Evolutionary conservation across 805 yeast species (phyloP).

Genomic region (Novakomyces olei): DNA sequence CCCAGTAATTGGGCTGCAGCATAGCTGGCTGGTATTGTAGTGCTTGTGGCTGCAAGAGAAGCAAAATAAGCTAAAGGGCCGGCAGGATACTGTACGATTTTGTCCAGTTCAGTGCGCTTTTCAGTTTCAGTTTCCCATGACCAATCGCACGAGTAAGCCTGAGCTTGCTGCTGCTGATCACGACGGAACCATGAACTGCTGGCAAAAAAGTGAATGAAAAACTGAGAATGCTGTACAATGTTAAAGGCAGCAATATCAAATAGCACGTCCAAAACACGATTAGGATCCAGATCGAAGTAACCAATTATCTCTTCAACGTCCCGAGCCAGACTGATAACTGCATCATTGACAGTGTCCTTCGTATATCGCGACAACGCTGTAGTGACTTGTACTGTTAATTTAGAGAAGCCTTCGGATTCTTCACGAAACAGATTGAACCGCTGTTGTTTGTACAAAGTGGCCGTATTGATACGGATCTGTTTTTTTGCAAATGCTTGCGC

Average conservation of each 20-base stretch:
- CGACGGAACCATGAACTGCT: constrained; percentile 33
- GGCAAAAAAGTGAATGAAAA: constrained; percentile 29
- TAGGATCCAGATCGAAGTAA: constrained; percentile 53
- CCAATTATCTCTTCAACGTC: constrained; percentile 41
- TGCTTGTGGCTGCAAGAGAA: neutral
- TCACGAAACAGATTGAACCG: constrained; percentile 51
- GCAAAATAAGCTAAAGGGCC: neutral
- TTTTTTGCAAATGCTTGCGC: constrained; percentile 22
- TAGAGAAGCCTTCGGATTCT: constrained; percentile 57
- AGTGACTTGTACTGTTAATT: constrained; percentile 18
- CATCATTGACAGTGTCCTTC: constrained; percentile 14
- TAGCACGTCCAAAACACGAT: constrained; percentile 40
- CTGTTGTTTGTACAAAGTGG: constrained; percentile 25
- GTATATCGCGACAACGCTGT: constrained; percentile 7
- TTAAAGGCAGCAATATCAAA: constrained; percentile 30
- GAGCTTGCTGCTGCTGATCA: no score
- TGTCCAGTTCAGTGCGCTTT: neutral
- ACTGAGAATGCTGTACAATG: constrained; percentile 22
- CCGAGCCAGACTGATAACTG: constrained; percentile 17
- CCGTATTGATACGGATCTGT: constrained; percentile 21
- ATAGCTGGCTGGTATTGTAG: no score
- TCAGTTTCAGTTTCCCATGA: neutral
- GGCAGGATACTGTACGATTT: neutral
- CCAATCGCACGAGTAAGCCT: no score
- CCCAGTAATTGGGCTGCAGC: constrained; percentile 38